These are phyloP conservation scores for Ophiostoma fasciatum DNA, from an alignment of 2,329 filamentous ascomycete genomes.

Conservation along the genomic window DNA sequence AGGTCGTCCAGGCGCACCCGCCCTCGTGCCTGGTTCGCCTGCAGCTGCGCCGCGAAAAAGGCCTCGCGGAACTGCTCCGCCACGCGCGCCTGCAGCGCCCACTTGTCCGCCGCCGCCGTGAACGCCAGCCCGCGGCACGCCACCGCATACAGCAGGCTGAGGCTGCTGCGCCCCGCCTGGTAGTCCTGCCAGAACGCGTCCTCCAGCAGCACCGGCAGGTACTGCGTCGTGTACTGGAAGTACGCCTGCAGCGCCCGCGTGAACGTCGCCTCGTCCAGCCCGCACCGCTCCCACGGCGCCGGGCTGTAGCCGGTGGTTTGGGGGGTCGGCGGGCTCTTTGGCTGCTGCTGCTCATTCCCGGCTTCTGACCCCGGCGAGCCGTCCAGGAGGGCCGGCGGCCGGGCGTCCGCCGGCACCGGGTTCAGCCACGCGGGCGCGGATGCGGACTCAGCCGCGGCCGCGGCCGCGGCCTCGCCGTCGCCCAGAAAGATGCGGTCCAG, in stretches of 20 bases:
- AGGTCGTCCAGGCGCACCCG: conserved; percentile 10
- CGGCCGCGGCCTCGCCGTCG: not conserved
- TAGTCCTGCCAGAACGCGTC: conserved; percentile 17
- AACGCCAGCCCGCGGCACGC: conserved; percentile 15
- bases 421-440: too few relatives aligned
- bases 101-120: conserved; percentile 4
- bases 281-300: conserved; percentile 5
- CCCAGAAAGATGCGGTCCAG: conserved; percentile 15
- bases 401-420: too few relatives aligned
- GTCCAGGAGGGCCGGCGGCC: too few relatives aligned
- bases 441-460: not conserved
- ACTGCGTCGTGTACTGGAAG: conserved; percentile 13
- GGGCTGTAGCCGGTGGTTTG: conserved; percentile 1
- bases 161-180: conserved; percentile 10
- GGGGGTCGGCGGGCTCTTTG: too few relatives aligned
- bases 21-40: not conserved
- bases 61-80: conserved; percentile 12
- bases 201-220: conserved; percentile 13
- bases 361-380: too few relatives aligned
- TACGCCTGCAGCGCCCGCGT: conserved; percentile 12
- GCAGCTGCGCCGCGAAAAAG: conserved; percentile 11
- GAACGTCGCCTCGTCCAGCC: conserved; percentile 5
- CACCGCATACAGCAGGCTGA: conserved; percentile 13
- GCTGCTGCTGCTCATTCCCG: not conserved
- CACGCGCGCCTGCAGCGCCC: conserved; percentile 13